Evolutionary conservation across 805 yeast species (phyloP), one percentile per base, ranked within the genome.

Genomic region (Ogataea corticis): DNA sequence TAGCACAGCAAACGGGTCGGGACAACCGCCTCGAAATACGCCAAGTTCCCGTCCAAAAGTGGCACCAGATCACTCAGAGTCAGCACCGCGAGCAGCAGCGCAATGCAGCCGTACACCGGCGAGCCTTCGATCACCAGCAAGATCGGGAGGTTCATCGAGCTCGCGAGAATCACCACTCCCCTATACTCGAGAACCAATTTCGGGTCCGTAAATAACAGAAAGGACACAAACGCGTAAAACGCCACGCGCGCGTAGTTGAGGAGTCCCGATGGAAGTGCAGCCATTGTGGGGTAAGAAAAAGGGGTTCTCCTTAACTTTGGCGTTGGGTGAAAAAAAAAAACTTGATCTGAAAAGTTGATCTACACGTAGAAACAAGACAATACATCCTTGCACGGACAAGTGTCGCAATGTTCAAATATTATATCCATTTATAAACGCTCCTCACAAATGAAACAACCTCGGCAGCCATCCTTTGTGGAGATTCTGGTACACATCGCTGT

Each of bases 11-110:
- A 62, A 59, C 91, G 72, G 5, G 75, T 53, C 9, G 90, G 88
- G 2, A 83, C 78, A 10, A 81, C 59, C 0, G 82, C 70, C 52
- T 82, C 83, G 56, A 85, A 84, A 61, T 77, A 82, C 19, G 52
- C 48, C 10, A 45, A 41, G 41, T 76, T 76, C 11, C 58, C 62
- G 36, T 68, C 79, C 16, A 78, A 40, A 34, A 82, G 61, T n/a
- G 89, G 87, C 13, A 82, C 67, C 36, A 84, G 55, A 62, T 85
- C 94, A 19, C 69, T 58, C 4, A 80, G 7, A 0, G 80, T 79
- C 34, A 72, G 52, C 3, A 75, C 51, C 0, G 67, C 62, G 18
- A 83, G 61, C 16, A 81, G 53, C 3, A 80, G 44, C 2, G 80
- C 72, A 31, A 81, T 55, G 0, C 76, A 41, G 1, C 87, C 87